phyloP scores from a whole-genome alignment of 768 basidiomycete genomes.

The Boletus subcaerulescens region DNA sequence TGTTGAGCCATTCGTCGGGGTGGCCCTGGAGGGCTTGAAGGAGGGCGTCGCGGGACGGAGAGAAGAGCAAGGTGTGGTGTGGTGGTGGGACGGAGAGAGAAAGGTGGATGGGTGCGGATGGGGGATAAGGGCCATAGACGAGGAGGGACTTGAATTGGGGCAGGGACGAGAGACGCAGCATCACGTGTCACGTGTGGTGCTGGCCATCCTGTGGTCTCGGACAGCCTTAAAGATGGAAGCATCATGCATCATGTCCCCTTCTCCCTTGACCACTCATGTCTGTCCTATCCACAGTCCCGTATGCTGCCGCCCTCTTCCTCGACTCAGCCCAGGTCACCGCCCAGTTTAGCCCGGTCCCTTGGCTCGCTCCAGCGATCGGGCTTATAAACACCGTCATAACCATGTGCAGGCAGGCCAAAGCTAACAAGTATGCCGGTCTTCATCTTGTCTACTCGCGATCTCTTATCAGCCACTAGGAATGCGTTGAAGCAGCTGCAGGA shows the following conservation, averaged over 20 bases:
- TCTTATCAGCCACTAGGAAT: constrained; percentile 29
- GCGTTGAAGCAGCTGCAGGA: constrained; percentile 45
- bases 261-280: constrained; percentile 13
- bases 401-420: constrained; percentile 45
- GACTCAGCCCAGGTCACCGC: constrained; percentile 43
- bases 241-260: neutral
- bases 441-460: neutral
- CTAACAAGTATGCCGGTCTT: constrained; percentile 41
- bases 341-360: constrained; percentile 48
- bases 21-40: constrained; percentile 40
- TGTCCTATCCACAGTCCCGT: constrained; percentile 6
- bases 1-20: constrained; percentile 46
- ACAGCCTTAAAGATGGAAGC: constrained; percentile 3
- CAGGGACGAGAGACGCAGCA: constrained; percentile 42
- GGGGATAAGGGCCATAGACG: constrained; percentile 58
- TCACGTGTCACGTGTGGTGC: constrained; percentile 17
- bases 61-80: constrained; percentile 45
- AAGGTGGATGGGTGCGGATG: constrained; percentile 70
- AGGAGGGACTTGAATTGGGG: constrained; percentile 59
- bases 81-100: constrained; percentile 45
- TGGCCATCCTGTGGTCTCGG: constrained; percentile 19
- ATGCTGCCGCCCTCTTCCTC: constrained; percentile 13
- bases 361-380: constrained; percentile 41
- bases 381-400: constrained; percentile 42
- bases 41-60: constrained; percentile 50